Conservation (phyloP, 139 green algal genomes). For the Gonium pectorale region DNA sequence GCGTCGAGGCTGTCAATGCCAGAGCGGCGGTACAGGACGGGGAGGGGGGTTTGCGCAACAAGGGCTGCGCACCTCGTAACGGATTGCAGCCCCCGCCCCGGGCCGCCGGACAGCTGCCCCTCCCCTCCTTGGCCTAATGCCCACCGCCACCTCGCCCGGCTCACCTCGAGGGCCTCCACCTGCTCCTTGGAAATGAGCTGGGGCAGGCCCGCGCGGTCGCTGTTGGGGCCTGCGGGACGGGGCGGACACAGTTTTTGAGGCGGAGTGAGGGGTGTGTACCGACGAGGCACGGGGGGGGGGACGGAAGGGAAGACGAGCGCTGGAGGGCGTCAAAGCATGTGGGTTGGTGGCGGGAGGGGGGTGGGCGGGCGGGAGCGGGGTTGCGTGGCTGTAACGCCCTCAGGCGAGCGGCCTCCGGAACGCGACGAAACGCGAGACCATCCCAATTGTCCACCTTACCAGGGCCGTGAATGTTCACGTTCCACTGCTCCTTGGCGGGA, state of each 20-base stretch:
- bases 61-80: too few species aligned
- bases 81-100: too few species aligned
- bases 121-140: too few species aligned
- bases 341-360: too few species aligned
- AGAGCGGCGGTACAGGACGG: too few species aligned
- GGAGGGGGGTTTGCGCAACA: too few species aligned
- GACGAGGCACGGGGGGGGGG: too few species aligned
- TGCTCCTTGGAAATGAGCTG: conserved; percentile 75
- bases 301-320: too few species aligned
- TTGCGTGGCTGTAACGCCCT: not conserved
- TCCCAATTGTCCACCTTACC: conserved; percentile 25
- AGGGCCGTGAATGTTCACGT: conserved; percentile 46
- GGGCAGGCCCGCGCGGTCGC: conserved; percentile 52
- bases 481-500: conserved; percentile 62
- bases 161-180: conserved; percentile 77
- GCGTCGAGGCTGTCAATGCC: too few species aligned
- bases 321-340: not conserved
- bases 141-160: conserved; percentile 85
- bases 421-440: not conserved
- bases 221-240: conserved; percentile 33
- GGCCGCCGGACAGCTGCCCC: too few species aligned
- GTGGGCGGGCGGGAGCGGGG: too few species aligned
- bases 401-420: not conserved
- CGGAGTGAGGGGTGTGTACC: not conserved
- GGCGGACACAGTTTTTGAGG: not conserved